Base-by-base conservation (phyloP, 331 rosid genomes). In the Spiraea crenata region DNA sequence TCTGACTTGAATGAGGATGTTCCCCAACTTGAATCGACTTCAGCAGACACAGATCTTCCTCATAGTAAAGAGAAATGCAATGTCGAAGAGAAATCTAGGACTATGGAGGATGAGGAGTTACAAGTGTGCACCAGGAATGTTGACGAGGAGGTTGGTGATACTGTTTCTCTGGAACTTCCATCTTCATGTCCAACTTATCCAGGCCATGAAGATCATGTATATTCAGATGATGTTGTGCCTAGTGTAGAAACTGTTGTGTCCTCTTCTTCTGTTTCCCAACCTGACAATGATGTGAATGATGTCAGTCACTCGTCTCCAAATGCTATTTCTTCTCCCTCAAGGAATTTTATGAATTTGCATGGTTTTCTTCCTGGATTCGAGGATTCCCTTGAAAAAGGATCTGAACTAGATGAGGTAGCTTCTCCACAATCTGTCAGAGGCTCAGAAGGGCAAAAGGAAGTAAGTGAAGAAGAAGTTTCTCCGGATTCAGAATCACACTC, bases 11-110 rank as follows among this genome's bases (percentile, higher is more conserved):
- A 70, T 46, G 79, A 74, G 4, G 41, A 54, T 70, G 44, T 75
- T 66, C 78, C 82, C 56, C 89, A 66, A 60, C 69, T 70, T 58
- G 86, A 72, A 77, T 84, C 70, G n/a, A 81, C 58, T 73, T 79
- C 67, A 13, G 69, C 66, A 60, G 89, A 71, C 60, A 65, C 44
- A 47, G 82, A 46, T 69, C 41, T 62, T 77, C 31, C 69, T 56
- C 65, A 45, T 78, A 62, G 63, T 65, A 71, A 72, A 16, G 77
- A 59, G 64, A 80, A 70, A 42, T 70, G 65, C 58, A 57, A 70
- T 72, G 35, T 62, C 7, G 81, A 81, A 72, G 91, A 77, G 80
- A 71, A 46, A 38, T 75, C 68, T 19, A 73, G 74, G 66, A 70
- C 79, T 70, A 31, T 46, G 67, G 72, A 78, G 61, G 61, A 61